Percentiles rank a stretch among this genome's conserved stretches.
These are phyloP conservation scores for Phytophthora pistaciae DNA, from an alignment of 352 stramenopile species.

Conservation along the genomic window DNA sequence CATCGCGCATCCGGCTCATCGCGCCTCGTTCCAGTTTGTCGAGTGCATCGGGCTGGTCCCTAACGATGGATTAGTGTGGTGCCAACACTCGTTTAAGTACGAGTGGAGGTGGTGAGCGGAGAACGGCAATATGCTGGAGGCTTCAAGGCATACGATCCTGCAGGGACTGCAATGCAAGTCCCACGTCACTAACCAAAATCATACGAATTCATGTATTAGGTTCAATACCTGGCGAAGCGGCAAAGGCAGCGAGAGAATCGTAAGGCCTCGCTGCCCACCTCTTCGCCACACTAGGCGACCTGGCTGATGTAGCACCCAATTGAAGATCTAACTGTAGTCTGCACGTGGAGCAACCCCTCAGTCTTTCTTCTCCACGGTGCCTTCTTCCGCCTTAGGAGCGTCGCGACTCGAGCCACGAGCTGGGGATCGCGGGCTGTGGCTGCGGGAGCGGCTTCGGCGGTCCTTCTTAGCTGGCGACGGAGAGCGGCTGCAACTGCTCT, in stretches of 20 bases:
- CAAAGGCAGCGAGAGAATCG: slow-evolving; percentile 26
- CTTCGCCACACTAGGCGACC: slow-evolving; percentile 6
- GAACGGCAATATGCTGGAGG: background rate
- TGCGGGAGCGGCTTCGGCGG: slow-evolving; percentile 64
- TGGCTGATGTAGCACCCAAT: slow-evolving; percentile 35
- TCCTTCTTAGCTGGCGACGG: slow-evolving; percentile 52
- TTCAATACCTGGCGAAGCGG: slow-evolving; percentile 17
- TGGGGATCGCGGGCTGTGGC: slow-evolving; percentile 44
- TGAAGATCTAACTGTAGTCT: slow-evolving; percentile 29
- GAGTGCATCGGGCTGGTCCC: background rate
- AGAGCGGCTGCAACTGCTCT: slow-evolving; percentile 57
- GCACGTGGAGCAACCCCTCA: slow-evolving; percentile 21
- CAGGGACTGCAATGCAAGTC: background rate
- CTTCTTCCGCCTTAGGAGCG: slow-evolving; percentile 13
- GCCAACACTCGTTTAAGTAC: background rate
- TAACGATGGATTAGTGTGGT: background rate
- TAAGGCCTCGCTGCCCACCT: slow-evolving; percentile 15
- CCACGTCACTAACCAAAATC: slow-evolving; percentile 1
- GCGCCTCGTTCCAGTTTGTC: background rate
- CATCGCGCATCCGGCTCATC: slow-evolving; percentile 72
- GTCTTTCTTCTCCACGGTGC: slow-evolving; percentile 37
- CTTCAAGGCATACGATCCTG: background rate
- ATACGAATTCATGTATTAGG: slow-evolving; percentile 44
- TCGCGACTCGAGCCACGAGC: slow-evolving; percentile 23
- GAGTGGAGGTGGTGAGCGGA: background rate